Conservation (phyloP, 805 yeast genomes). For the Ogataea kodamae region DNA sequence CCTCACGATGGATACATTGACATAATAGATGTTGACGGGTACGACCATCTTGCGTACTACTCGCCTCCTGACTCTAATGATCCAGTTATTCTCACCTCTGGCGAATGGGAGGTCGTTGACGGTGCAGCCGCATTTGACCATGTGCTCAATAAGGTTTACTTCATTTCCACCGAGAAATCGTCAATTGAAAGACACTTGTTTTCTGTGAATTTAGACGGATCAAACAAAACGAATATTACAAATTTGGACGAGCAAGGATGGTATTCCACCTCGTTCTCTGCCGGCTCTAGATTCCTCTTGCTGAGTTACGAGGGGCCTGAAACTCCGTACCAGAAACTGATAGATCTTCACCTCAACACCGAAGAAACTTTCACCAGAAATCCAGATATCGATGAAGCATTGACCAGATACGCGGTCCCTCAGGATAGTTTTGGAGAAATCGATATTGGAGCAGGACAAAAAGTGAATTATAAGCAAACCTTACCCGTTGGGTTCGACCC, state of each 20-base stretch:
- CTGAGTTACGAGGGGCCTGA: conserved; percentile 75
- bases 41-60: conserved; percentile 79
- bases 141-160: conserved; percentile 53
- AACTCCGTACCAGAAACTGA: conserved; percentile 72
- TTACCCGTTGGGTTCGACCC: conserved; percentile 69
- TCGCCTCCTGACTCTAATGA: conserved; percentile 58
- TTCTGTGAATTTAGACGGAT: conserved; percentile 54
- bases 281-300: conserved; percentile 70
- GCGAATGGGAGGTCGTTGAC: conserved; percentile 87
- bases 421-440: conserved; percentile 48
- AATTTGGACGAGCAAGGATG: conserved; percentile 57
- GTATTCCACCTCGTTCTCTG: conserved; percentile 69
- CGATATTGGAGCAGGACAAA: conserved; percentile 38
- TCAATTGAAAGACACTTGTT: conserved; percentile 84
- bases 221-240: conserved; percentile 44
- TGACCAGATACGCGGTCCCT: conserved; percentile 56
- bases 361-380: conserved; percentile 47
- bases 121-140: conserved; percentile 65
- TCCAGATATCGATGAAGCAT: conserved; percentile 35
- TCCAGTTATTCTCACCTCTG: conserved; percentile 62
- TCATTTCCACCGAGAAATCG: conserved; percentile 69
- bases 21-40: conserved; percentile 57
- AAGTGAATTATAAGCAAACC: conserved; percentile 64
- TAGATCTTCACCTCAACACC: conserved; percentile 45
- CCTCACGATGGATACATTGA: conserved; percentile 75